A percentile compares a stretch with the other conserved stretches of the same genome.
These are phyloP conservation scores for Ganoderma meredithae DNA, from an alignment of 1,284 basidiomycete species.

Conservation along the genomic window DNA sequence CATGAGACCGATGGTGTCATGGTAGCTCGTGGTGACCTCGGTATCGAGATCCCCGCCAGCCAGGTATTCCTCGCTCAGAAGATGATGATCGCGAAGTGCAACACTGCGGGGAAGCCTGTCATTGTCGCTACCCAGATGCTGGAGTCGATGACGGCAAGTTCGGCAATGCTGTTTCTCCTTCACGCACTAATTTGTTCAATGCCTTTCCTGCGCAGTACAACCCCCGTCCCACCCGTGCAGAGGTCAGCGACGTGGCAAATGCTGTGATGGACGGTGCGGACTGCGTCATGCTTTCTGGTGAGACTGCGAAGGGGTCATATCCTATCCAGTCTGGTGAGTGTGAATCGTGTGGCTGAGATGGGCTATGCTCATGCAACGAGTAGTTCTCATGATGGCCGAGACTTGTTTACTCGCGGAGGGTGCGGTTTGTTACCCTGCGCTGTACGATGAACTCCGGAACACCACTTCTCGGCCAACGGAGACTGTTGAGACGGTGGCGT, in stretches of 20 bases:
- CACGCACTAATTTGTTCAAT: constrained; percentile 5
- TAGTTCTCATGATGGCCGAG: constrained; percentile 98
- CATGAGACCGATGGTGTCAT: constrained; percentile 95
- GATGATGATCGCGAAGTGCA: constrained; percentile 99
- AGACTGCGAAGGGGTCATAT: constrained; percentile 96
- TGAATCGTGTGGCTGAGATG: neutral
- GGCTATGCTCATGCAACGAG: constrained; percentile 26
- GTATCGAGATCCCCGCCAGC: constrained; percentile 97
- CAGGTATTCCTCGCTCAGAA: constrained; percentile 99
- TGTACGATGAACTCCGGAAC: constrained; percentile 88
- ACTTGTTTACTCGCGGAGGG: constrained; percentile 94
- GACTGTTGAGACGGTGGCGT: constrained; percentile 92
- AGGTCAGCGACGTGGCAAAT: constrained; percentile 97
- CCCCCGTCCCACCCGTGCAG: constrained; percentile 95
- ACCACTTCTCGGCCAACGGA: constrained; percentile 87
- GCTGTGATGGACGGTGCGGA: constrained; percentile 97
- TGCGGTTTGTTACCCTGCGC: constrained; percentile 91
- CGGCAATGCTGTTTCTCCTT: neutral
- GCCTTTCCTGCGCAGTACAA: constrained; percentile 70
- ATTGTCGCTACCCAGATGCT: constrained; percentile 99
- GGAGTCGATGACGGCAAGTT: constrained; percentile 94
- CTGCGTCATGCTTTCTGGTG: constrained; percentile 98
- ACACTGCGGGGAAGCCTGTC: constrained; percentile 95
- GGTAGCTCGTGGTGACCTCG: constrained; percentile 98
- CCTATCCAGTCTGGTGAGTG: constrained; percentile 88